Evolutionary conservation across 129 eudicot species (phyloP).

Genomic region (Pseudognaphalium luteoalbum): DNA sequence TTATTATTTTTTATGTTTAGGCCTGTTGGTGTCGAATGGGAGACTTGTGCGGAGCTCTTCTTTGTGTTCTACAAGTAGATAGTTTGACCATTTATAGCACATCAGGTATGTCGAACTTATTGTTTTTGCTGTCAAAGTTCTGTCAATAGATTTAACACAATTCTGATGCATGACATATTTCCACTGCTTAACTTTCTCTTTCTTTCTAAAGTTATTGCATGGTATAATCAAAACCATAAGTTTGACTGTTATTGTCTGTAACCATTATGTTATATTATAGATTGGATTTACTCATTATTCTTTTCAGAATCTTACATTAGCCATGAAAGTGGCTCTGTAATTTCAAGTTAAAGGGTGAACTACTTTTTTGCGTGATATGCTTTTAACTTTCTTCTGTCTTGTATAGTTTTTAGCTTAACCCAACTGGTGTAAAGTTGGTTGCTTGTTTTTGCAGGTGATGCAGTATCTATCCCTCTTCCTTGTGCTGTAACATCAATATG

Average conservation of each 20-base stretch:
- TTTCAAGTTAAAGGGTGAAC: constrained; percentile 1
- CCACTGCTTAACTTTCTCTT: background rate
- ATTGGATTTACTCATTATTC: constrained; percentile 11
- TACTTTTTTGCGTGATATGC: constrained; percentile 1
- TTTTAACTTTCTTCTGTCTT: background rate
- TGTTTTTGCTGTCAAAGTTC: constrained; percentile 6
- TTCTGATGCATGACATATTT: constrained; percentile 4
- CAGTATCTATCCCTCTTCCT: constrained; percentile 67
- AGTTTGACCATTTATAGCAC: constrained; percentile 67
- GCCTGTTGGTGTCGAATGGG: constrained; percentile 97
- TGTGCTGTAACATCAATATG: constrained; percentile 75
- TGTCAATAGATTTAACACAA: background rate
- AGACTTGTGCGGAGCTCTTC: constrained; percentile 63
- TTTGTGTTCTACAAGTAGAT: constrained; percentile 79
- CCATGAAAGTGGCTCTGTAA: constrained; percentile 9
- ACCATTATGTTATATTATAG: no score
- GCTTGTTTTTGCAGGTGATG: constrained; percentile 65
- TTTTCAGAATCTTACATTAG: constrained; percentile 17
- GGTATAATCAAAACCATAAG: constrained; percentile 7
- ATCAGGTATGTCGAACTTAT: constrained; percentile 58
- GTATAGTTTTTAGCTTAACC: constrained; percentile 8
- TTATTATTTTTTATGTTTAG: constrained; percentile 36
- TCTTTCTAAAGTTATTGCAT: background rate
- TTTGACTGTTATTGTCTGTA: background rate
- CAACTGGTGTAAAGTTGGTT: constrained; percentile 23